phyloP scores from a whole-genome alignment of 345 rosid genomes.

The Sisymbrium irio region DNA sequence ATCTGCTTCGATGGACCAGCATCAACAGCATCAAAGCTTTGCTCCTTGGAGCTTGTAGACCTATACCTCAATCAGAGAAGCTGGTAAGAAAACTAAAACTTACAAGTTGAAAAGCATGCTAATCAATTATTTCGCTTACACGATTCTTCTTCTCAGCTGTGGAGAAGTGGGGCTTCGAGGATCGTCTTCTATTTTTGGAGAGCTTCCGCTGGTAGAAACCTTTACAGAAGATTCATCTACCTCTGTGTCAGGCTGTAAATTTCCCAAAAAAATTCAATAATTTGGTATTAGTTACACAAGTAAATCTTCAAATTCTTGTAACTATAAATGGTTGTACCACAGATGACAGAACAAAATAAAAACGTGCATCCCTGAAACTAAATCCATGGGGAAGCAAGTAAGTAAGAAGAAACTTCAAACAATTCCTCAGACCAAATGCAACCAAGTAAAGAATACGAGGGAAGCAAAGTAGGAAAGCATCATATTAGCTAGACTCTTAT shows the following conservation, averaged over 20 bases:
- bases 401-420: no score
- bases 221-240: slow-evolving; percentile 35
- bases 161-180: slow-evolving; percentile 1
- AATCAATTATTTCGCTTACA: neutral
- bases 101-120: neutral
- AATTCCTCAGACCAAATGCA: no score
- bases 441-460: no score
- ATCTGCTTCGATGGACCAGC: slow-evolving; percentile 49
- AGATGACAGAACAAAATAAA: neutral
- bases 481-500: no score
- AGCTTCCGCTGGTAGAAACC: slow-evolving; percentile 33
- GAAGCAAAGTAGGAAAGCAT: no score
- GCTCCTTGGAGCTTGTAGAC: slow-evolving; percentile 44
- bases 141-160: neutral
- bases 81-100: neutral
- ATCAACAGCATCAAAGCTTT: slow-evolving; percentile 37
- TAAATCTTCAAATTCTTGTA: neutral
- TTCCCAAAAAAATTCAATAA: neutral
- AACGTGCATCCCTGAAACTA: neutral
- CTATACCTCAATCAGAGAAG: slow-evolving; percentile 30
- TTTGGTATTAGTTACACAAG: neutral
- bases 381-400: neutral
- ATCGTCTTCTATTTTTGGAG: neutral
- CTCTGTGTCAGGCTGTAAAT: slow-evolving; percentile 46
- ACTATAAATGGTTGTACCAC: neutral